Evolutionary conservation across 345 rosid species (phyloP), one percentile per base, ranked within the genome.

Genomic region (Populus alba): DNA sequence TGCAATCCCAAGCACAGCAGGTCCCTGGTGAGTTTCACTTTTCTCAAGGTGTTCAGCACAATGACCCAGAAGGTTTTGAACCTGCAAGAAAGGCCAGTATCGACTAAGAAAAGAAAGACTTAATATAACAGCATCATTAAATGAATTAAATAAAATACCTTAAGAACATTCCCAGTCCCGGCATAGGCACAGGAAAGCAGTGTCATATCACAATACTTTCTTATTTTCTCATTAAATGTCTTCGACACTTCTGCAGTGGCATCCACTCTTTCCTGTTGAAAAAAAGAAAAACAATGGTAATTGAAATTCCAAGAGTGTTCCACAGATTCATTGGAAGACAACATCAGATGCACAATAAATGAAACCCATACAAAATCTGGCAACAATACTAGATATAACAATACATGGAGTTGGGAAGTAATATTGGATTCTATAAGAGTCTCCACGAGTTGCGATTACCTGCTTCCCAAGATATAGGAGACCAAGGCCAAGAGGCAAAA

Each of bases 1-100:
- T n/a, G 97, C 97, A 82, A 97, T 88, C 78, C 99, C 99, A 80
- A 97, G 93, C 66, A 97, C 94, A 71, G 97, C 99, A 59, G 97
- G 93, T 35, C 97, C 99, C 82, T 97, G 98, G 85, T 92, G 91
- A 71, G 87, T 88, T 76, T 91, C 97, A 57, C 92, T 93, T 77
- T 91, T 92, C 83, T 92, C 98, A 49, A 92, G 89, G 88, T 92
- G 97, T 65, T 92, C 93, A 68, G 92, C 92, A 81, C 99, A 97
- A 81, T 91, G 91, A 77, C 91, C 93, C 37, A 94, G 89, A 81
- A 96, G 96, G 83, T 90, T 91, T 85, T 96, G 97, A 67, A 96
- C 97, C 98, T 96, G 87, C 22, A 67, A 41, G 55, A 74, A 57
- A 72, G 27, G 47, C 35, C 65, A 18, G 8, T 10, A 72, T 13